Evolutionary conservation across 2,329 filamentous ascomycete species (phyloP).

Genomic region (Neofusicoccum ribis): DNA sequence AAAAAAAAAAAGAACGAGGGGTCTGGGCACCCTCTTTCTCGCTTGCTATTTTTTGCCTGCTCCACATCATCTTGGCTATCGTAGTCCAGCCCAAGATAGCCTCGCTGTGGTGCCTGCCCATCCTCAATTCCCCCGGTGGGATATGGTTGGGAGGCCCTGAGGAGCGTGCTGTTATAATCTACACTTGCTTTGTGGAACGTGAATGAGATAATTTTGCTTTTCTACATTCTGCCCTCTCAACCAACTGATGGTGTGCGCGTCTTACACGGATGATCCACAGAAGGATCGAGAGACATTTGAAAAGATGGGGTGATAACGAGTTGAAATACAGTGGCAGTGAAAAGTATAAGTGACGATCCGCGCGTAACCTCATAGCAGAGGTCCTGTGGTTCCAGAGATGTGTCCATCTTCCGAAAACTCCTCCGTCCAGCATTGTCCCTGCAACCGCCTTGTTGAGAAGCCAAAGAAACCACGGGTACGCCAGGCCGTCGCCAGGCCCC

Average conservation of each 20-base stretch:
- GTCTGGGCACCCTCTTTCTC: not conserved
- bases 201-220: too few relatives aligned
- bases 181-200: too few relatives aligned
- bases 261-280: too few relatives aligned
- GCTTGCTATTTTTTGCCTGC: constrained; percentile 1
- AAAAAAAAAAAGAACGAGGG: not conserved
- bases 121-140: too few relatives aligned
- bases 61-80: not conserved
- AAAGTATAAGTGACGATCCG: not conserved
- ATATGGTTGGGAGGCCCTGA: too few relatives aligned
- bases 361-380: not conserved
- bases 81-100: not conserved
- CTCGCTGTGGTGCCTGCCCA: too few relatives aligned
- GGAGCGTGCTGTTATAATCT: too few relatives aligned
- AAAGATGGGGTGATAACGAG: too few relatives aligned
- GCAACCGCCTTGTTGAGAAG: constrained; percentile 3
- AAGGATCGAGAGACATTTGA: too few relatives aligned
- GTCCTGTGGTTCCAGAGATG: not conserved
- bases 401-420: not conserved
- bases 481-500: not conserved
- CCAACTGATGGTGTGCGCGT: too few relatives aligned
- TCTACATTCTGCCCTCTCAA: too few relatives aligned
- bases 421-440: not conserved
- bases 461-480: not conserved
- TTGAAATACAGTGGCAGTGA: not conserved